Percentiles rank a stretch among this genome's conserved stretches.
Evolutionary conservation across 345 rosid species (phyloP).

Genomic region (Toxicodendron radicans): DNA sequence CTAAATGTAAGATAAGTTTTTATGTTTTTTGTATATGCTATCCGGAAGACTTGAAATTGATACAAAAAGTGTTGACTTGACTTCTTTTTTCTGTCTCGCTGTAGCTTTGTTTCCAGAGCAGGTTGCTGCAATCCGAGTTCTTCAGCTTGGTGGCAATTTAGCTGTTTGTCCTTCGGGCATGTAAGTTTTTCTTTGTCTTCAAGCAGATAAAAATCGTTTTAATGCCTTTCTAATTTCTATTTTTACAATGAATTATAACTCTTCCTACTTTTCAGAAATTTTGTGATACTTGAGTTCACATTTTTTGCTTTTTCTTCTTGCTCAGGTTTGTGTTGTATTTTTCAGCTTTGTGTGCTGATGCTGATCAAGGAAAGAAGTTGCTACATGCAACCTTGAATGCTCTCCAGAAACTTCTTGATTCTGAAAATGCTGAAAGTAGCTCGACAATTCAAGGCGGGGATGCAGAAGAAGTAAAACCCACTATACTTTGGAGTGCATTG

Average conservation of each 20-base stretch:
- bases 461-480: constrained; percentile 44
- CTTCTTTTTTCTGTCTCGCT: constrained; percentile 11
- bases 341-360: constrained; percentile 65
- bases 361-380: constrained; percentile 62
- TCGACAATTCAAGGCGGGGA: constrained; percentile 37
- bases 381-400: constrained; percentile 51
- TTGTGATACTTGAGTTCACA: constrained; percentile 4
- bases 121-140: constrained; percentile 62
- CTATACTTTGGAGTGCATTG: constrained; percentile 69
- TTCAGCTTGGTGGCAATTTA: constrained; percentile 76
- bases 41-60: constrained; percentile 4
- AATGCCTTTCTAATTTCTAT: neutral
- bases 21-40: neutral
- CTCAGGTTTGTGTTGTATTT: constrained; percentile 83
- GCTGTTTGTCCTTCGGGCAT: constrained; percentile 73
- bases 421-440: constrained; percentile 36
- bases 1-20: constrained; percentile 66
- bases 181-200: constrained; percentile 45
- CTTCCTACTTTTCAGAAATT: neutral
- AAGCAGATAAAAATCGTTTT: neutral
- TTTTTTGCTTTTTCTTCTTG: constrained; percentile 18
- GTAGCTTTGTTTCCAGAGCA: constrained; percentile 83
- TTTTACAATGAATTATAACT: neutral
- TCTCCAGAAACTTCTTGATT: constrained; percentile 35
- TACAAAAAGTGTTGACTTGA: constrained; percentile 1